phyloP scores from a whole-genome alignment of 768 basidiomycete genomes.

The Plicaturopsis crispa region DNA sequence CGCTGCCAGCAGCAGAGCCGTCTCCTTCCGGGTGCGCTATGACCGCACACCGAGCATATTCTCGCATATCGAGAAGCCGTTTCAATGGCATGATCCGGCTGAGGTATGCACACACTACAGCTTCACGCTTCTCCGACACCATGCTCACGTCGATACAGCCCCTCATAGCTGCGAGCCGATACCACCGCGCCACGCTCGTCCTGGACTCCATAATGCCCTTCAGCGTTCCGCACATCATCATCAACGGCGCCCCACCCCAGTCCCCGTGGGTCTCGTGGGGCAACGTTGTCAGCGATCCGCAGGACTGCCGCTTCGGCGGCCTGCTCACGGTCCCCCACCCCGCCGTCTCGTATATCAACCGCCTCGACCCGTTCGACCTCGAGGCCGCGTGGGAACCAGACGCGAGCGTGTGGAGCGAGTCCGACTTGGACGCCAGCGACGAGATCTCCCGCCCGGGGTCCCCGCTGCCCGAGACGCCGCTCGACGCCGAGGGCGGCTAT shows the following conservation, averaged over 20 bases:
- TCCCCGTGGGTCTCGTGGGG: slow-evolving; percentile 28
- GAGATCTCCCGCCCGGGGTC: background rate
- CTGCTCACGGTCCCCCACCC: background rate
- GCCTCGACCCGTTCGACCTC: background rate
- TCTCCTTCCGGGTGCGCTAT: slow-evolving; percentile 30
- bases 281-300: slow-evolving; percentile 16
- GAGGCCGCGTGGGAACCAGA: background rate
- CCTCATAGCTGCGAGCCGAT: slow-evolving; percentile 6
- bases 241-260: slow-evolving; percentile 30
- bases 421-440: background rate
- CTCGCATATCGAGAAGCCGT: slow-evolving; percentile 28
- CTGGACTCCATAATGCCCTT: slow-evolving; percentile 37
- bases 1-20: slow-evolving; percentile 29
- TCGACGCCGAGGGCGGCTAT: background rate
- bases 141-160: background rate
- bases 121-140: background rate
- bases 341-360: background rate
- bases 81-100: slow-evolving; percentile 45
- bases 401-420: no score
- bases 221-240: slow-evolving; percentile 37
- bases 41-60: slow-evolving; percentile 20
- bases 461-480: background rate
- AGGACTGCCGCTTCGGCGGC: slow-evolving; percentile 1
- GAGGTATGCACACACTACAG: slow-evolving; percentile 25
- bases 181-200: slow-evolving; percentile 25